These are phyloP conservation scores for Coelastrella sp. DNA, from an alignment of 139 green algal genomes.

Conservation along the genomic window DNA sequence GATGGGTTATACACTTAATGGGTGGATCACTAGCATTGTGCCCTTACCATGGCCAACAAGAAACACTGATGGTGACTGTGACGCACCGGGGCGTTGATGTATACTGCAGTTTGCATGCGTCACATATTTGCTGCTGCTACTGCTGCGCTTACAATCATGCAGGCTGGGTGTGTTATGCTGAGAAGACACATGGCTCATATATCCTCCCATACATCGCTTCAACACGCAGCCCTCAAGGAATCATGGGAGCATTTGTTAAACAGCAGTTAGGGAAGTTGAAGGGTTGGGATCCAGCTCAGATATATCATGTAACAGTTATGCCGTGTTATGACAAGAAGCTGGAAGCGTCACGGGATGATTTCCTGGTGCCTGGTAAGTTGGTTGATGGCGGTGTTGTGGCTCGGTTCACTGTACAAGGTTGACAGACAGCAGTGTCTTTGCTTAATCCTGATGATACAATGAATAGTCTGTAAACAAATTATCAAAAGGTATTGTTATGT, in stretches of 20 bases:
- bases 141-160: background rate
- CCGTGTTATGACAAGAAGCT: slow-evolving; percentile 99
- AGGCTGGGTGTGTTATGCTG: slow-evolving; percentile 99
- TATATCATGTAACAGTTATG: slow-evolving; percentile 97
- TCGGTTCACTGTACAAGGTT: too few species aligned
- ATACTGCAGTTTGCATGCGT: background rate
- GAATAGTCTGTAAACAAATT: background rate
- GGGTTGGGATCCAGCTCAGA: slow-evolving; percentile 48
- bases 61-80: too few species aligned
- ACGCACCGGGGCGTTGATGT: too few species aligned
- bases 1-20: too few species aligned
- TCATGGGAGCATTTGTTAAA: slow-evolving; percentile 94
- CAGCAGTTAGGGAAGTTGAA: slow-evolving; percentile 51
- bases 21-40: too few species aligned
- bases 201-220: slow-evolving; percentile 89
- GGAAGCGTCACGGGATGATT: slow-evolving; percentile 90
- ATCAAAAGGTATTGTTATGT: too few species aligned
- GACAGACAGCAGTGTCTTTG: too few species aligned
- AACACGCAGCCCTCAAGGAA: slow-evolving; percentile 89
- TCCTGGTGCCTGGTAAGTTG: slow-evolving; percentile 54
- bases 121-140: background rate
- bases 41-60: too few species aligned
- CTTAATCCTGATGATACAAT: too few species aligned
- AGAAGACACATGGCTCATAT: slow-evolving; percentile 94
- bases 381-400: background rate